Evolutionary conservation across 805 yeast species (phyloP), one percentile per base, ranked within the genome.

Genomic region (Scheffersomyces spartinae): DNA sequence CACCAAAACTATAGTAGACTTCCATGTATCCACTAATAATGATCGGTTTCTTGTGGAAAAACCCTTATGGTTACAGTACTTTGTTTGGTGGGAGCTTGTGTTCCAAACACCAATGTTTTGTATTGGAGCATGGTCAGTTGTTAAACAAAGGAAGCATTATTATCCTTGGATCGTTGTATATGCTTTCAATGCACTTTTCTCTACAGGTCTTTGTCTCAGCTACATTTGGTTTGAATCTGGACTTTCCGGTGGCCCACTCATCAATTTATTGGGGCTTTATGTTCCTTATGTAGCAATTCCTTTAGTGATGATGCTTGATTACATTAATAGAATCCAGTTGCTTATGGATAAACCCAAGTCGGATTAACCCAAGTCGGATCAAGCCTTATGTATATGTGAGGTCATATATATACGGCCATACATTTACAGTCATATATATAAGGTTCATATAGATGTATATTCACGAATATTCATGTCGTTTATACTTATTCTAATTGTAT

Each of bases 81-180:
- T 80, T 48, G 93, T 85, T 1, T 49, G 64, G 37, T 45, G 83
- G 29, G 98, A 88, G 48, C 33, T 86, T 20, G 25, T 72, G 3
- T 63, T 79, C 36, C 98, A 88, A 52, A 45, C 81, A 26, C 98
- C 98, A 1, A 58, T 81, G 15, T 91, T 91, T 49, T 40, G 71
- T 22, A 34, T 53, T 9, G 71, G 65, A 8, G 60, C 63, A 1
- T 38, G 35, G 22, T 42, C 45, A 18, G 36, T 66, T 17, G 29
- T 32, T 26, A 37, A 20, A 14, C 29, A 32, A 6, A 15, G 23
- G 27, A 21, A 23, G 27, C 11, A 45, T 27, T 34, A 49, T 34
- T 31, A 42, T 26, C 35, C 46, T 13, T 61, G 59, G 43, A 47
- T 76, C 36, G 52, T 71, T 9, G 40, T 75, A 5, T 88, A 91